phyloP scores from a whole-genome alignment of 2,329 filamentous ascomycete genomes.

The Neurospora crassa region DNA sequence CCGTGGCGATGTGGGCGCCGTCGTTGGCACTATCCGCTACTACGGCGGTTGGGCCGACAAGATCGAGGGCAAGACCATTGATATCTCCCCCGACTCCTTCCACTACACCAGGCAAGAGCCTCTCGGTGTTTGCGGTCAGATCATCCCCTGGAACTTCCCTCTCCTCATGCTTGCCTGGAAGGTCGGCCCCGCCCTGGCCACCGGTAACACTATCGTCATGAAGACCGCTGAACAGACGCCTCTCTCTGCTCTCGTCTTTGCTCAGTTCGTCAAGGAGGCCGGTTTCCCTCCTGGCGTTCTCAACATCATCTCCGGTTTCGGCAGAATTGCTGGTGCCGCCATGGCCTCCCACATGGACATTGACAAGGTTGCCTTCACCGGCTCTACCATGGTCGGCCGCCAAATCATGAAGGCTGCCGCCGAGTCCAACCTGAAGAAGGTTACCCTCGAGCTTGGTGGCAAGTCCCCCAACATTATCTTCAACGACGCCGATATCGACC shows the following conservation, averaged over 20 bases:
- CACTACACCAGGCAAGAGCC: constrained; percentile 78
- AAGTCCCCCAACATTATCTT: constrained; percentile 78
- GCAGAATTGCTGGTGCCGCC: constrained; percentile 68
- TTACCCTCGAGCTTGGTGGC: constrained; percentile 70
- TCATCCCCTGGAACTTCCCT: constrained; percentile 86
- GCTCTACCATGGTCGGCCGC: constrained; percentile 64
- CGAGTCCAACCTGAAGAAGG: constrained; percentile 71
- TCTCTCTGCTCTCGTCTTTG: constrained; percentile 56
- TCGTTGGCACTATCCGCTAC: constrained; percentile 67
- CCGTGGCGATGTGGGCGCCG: constrained; percentile 61
- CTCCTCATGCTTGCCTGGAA: constrained; percentile 78
- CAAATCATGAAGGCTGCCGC: constrained; percentile 75
- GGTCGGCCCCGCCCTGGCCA: constrained; percentile 63
- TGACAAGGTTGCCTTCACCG: constrained; percentile 78
- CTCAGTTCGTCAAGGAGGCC: constrained; percentile 60
- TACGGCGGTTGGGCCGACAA: constrained; percentile 91
- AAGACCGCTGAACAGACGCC: constrained; percentile 73
- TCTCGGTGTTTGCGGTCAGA: constrained; percentile 73
- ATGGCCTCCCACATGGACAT: constrained; percentile 68
- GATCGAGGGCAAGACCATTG: constrained; percentile 78
- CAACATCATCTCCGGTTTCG: constrained; percentile 71
- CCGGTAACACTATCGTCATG: constrained; percentile 62
- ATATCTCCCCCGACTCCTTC: constrained; percentile 68
- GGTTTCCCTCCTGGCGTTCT: constrained; percentile 71
- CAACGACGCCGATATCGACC: constrained; percentile 66